These are phyloP conservation scores for Pouteria campechiana DNA, from an alignment of 179 eudicot species.

Conservation along the genomic window DNA sequence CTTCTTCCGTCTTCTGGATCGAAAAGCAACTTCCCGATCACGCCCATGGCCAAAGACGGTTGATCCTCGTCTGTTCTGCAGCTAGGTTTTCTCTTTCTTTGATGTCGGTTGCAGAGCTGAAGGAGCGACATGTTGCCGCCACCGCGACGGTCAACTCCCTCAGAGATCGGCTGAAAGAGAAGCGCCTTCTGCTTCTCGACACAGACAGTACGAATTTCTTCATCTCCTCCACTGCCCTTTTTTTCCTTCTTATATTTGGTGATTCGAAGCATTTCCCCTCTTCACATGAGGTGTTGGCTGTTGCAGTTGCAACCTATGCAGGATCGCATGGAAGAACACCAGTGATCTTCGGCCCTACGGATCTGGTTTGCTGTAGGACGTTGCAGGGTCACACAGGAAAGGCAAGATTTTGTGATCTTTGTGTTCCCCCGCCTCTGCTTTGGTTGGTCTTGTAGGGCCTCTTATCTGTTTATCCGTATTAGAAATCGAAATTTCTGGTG, in stretches of 20 bases:
- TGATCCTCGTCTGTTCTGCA: background rate
- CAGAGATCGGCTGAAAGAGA: slow-evolving; percentile 54
- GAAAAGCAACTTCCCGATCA: no score
- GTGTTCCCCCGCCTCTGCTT: background rate
- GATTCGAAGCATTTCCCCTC: background rate
- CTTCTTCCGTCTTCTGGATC: no score
- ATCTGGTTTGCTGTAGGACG: slow-evolving; percentile 90
- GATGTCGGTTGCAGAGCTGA: slow-evolving; percentile 63
- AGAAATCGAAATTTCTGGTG: no score
- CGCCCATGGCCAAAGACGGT: background rate
- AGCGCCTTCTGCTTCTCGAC: slow-evolving; percentile 61
- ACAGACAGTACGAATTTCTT: slow-evolving; percentile 40
- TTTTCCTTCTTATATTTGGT: background rate
- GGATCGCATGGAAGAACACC: slow-evolving; percentile 73
- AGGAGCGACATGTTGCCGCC: slow-evolving; percentile 59
- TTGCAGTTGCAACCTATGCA: slow-evolving; percentile 63
- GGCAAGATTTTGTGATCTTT: slow-evolving; percentile 21
- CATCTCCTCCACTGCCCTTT: background rate
- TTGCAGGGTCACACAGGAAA: slow-evolving; percentile 94
- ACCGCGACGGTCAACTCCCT: slow-evolving; percentile 60
- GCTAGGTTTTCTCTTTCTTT: no score
- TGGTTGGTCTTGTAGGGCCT: background rate
- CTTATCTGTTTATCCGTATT: background rate
- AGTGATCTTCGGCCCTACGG: slow-evolving; percentile 72
- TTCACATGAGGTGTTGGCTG: slow-evolving; percentile 4